Conservation (phyloP, 345 rosid species). For the Rhodomyrtus tomentosa region DNA sequence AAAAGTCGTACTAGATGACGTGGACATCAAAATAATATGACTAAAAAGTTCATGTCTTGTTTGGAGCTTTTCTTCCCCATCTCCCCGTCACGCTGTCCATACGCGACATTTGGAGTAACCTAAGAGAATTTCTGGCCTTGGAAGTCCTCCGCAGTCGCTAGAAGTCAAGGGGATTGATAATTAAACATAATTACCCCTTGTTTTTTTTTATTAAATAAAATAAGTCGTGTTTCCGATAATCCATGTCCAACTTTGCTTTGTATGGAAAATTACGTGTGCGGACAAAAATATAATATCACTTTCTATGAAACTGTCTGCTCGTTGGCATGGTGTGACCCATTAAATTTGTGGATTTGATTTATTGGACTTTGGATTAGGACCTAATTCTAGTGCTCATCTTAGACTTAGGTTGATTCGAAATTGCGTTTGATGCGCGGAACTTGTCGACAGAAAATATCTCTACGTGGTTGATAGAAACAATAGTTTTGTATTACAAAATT, state of each 20-base stretch:
- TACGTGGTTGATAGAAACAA: background rate
- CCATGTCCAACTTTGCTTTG: background rate
- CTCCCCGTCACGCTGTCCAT: background rate
- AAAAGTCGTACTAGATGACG: background rate
- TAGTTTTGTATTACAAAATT: background rate
- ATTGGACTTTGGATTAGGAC: background rate
- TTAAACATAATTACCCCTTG: background rate
- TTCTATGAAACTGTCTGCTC: background rate
- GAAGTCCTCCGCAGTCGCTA: background rate
- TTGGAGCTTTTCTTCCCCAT: background rate
- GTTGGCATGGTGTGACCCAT: background rate
- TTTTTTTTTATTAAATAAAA: background rate
- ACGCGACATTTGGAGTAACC: background rate
- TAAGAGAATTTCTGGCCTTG: background rate
- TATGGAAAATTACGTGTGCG: background rate
- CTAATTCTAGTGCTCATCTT: background rate
- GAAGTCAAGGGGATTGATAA: background rate
- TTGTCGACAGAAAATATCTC: background rate
- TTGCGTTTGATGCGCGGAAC: background rate
- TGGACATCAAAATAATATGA: background rate
- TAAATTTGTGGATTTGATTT: background rate
- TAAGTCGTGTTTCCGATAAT: background rate
- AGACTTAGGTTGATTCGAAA: background rate
- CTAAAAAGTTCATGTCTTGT: background rate
- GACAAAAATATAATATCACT: background rate